Conservation (phyloP, 2,329 filamentous ascomycete genomes). For the Aspergillus vadensis region DNA sequence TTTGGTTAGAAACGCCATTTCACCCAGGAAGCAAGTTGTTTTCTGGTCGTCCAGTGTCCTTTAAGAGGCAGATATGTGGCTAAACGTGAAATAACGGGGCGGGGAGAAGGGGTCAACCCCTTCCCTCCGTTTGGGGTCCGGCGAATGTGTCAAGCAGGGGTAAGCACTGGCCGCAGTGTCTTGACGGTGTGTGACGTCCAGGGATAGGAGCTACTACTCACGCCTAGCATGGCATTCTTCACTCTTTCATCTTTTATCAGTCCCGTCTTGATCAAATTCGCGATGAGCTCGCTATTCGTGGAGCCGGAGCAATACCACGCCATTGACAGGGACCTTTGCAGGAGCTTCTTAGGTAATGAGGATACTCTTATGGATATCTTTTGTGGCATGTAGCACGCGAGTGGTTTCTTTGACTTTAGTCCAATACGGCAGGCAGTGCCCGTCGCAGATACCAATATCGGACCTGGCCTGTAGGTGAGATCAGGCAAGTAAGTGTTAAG, state of each 20-base stretch:
- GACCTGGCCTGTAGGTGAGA: background rate
- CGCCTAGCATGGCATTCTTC: slow-evolving; percentile 76
- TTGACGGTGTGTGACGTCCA: background rate
- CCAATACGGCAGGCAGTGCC: background rate
- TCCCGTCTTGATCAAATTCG: slow-evolving; percentile 71
- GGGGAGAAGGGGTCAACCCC: background rate
- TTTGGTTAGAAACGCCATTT: slow-evolving; percentile 12
- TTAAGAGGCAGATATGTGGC: background rate
- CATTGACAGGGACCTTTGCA: slow-evolving; percentile 57
- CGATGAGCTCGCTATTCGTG: slow-evolving; percentile 73
- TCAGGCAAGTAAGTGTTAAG: background rate
- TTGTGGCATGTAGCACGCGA: slow-evolving; percentile 15
- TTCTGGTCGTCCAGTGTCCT: background rate
- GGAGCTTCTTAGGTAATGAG: slow-evolving; percentile 4
- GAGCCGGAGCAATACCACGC: slow-evolving; percentile 83
- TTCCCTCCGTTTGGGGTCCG: background rate
- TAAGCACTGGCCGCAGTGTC: background rate
- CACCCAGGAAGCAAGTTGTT: background rate
- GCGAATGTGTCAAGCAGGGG: background rate
- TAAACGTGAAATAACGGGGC: background rate
- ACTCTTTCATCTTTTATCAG: slow-evolving; percentile 74
- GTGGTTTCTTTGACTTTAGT: background rate
- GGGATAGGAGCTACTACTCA: slow-evolving; percentile 40
- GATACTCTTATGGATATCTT: background rate
- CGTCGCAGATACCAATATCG: too few species aligned